Percentiles rank a stretch among this genome's conserved stretches.
Conservation (phyloP, 2,329 filamentous ascomycete genomes). For the Fusarium mangiferae region DNA sequence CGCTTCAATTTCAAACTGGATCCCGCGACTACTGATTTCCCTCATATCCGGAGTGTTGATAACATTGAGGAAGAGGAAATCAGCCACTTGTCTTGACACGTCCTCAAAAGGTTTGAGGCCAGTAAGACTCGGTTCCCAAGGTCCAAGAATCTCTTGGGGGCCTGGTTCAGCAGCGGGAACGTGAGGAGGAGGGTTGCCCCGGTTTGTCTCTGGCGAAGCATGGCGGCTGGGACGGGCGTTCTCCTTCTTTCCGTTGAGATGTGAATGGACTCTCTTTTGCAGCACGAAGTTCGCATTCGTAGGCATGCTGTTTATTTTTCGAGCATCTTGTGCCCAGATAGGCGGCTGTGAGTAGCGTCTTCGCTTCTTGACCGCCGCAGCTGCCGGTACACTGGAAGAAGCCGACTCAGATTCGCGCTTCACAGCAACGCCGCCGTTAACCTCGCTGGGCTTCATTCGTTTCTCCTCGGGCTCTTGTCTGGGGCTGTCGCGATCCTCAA, state of each 20-base stretch:
- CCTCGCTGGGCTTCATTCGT: constrained; percentile 61
- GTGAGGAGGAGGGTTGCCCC: constrained; percentile 27
- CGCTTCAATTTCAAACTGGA: constrained; percentile 91
- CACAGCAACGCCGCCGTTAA: constrained; percentile 53
- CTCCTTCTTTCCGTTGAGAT: constrained; percentile 54
- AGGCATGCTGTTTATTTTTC: constrained; percentile 50
- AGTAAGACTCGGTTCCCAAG: constrained; percentile 76
- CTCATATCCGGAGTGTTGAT: constrained; percentile 73
- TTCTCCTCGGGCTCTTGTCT: constrained; percentile 62
- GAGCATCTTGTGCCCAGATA: constrained; percentile 59
- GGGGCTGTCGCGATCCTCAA: constrained; percentile 54
- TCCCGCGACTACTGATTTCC: constrained; percentile 70
- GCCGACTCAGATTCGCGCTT: constrained; percentile 44
- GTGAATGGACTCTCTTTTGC: constrained; percentile 42
- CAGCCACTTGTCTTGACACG: constrained; percentile 78
- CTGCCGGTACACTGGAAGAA: constrained; percentile 45
- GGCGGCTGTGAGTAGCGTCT: constrained; percentile 53
- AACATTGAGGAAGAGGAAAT: constrained; percentile 81
- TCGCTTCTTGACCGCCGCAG: constrained; percentile 54
- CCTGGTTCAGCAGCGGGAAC: constrained; percentile 44
- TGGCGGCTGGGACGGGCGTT: constrained; percentile 55
- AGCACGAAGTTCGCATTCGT: constrained; percentile 46
- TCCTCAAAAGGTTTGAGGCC: constrained; percentile 78
- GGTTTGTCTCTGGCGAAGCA: constrained; percentile 45
- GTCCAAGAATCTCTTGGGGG: constrained; percentile 56